Percentiles rank a stretch among this genome's conserved stretches.
Evolutionary conservation across 306 rosid species (phyloP).

Genomic region (Castanospermum australe): DNA sequence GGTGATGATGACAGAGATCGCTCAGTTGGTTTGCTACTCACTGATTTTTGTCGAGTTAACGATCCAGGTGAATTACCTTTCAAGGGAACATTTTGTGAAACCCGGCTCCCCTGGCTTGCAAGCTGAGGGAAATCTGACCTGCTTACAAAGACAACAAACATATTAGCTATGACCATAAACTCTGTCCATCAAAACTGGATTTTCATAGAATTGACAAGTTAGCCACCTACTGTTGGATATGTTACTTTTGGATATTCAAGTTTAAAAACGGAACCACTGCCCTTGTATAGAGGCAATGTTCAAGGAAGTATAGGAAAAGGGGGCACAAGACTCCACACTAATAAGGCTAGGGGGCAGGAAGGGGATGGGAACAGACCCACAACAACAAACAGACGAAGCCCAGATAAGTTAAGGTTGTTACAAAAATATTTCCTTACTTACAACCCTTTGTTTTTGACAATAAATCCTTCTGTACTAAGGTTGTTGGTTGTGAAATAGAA

Average conservation of each 20-base stretch:
- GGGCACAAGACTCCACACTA: neutral
- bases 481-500: neutral
- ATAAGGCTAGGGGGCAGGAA: neutral
- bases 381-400: neutral
- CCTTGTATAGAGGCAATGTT: neutral
- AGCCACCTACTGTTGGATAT: neutral
- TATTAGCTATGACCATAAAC: slow-evolving; percentile 5
- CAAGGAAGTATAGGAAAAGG: neutral
- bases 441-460: neutral
- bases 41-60: slow-evolving; percentile 66
- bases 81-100: slow-evolving; percentile 42
- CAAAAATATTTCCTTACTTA: neutral
- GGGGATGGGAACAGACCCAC: neutral
- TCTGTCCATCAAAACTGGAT: neutral
- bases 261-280: neutral
- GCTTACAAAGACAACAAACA: slow-evolving; percentile 28
- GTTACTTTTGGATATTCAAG: neutral
- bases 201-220: neutral
- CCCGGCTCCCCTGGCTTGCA: slow-evolving; percentile 61
- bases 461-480: neutral
- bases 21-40: slow-evolving; percentile 58
- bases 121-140: slow-evolving; percentile 80
- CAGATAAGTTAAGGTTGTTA: neutral
- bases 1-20: slow-evolving; percentile 57
- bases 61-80: slow-evolving; percentile 63